These are phyloP conservation scores for Aspergillus aculeatus DNA, from an alignment of 2,329 filamentous ascomycete genomes.

Conservation along the genomic window DNA sequence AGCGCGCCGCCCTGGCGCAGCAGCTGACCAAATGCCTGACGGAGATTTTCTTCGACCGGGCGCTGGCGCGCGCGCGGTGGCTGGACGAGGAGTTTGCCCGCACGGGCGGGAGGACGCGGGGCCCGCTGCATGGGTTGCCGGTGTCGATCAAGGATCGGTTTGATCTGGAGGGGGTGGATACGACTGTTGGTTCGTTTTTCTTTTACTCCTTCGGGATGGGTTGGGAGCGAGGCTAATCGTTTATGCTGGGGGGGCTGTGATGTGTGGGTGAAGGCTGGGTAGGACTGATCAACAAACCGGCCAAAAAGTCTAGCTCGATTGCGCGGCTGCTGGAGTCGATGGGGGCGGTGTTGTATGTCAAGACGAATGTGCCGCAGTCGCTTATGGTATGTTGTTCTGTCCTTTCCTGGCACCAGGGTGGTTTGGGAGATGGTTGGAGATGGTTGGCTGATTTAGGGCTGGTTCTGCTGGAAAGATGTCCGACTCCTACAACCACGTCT, in stretches of 20 bases:
- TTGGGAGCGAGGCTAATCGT: background rate
- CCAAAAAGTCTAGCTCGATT: slow-evolving; percentile 24
- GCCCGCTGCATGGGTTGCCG: slow-evolving; percentile 63
- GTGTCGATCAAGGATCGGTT: slow-evolving; percentile 70
- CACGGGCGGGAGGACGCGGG: slow-evolving; percentile 49
- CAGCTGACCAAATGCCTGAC: slow-evolving; percentile 22
- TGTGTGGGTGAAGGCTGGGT: slow-evolving; percentile 50
- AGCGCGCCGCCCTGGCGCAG: slow-evolving; percentile 22
- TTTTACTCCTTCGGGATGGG: background rate
- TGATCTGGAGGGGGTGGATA: slow-evolving; percentile 42
- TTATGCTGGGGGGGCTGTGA: background rate
- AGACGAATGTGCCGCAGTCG: slow-evolving; percentile 54
- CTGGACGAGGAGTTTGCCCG: slow-evolving; percentile 53
- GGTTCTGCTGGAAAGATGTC: slow-evolving; percentile 23
- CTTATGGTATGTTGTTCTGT: slow-evolving; percentile 33
- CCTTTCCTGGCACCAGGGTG: background rate
- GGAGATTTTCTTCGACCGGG: slow-evolving; percentile 53
- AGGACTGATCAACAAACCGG: slow-evolving; percentile 30
- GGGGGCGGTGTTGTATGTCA: slow-evolving; percentile 54
- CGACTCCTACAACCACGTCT: slow-evolving; percentile 55
- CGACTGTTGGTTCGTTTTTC: slow-evolving; percentile 24
- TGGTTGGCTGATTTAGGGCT: background rate
- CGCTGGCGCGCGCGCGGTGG: slow-evolving; percentile 48
- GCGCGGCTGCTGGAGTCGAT: slow-evolving; percentile 28
- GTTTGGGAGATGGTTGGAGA: background rate